Percentiles rank a stretch among this genome's conserved stretches.
These are phyloP conservation scores for Coniochaeta prunicola DNA, from an alignment of 2,329 filamentous ascomycete genomes.

Conservation along the genomic window DNA sequence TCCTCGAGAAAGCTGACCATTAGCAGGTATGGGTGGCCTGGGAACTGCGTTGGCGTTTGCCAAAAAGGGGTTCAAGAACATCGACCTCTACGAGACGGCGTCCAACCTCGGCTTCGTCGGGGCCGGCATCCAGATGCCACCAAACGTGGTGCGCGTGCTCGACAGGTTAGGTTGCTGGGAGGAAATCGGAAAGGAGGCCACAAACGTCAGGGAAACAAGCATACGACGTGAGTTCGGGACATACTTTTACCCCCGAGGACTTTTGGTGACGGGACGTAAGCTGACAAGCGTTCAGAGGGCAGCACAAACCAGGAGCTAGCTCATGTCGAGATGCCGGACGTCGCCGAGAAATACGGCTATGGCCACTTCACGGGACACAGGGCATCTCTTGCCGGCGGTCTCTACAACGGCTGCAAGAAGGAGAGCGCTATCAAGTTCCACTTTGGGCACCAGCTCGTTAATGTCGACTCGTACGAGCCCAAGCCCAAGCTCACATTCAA, in stretches of 20 bases:
- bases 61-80: conserved; percentile 66
- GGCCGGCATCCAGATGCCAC: conserved; percentile 77
- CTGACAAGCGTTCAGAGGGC: conserved; percentile 41
- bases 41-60: conserved; percentile 65
- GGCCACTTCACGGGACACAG: conserved; percentile 78
- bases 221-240: conserved; percentile 49
- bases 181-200: conserved; percentile 62
- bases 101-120: conserved; percentile 73
- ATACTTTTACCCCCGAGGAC: background rate
- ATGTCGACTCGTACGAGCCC: conserved; percentile 52
- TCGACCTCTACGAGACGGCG: conserved; percentile 68
- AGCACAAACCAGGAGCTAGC: conserved; percentile 61
- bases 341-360: conserved; percentile 62
- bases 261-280: background rate
- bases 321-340: conserved; percentile 62
- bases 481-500: conserved; percentile 52
- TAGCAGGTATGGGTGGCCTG: conserved; percentile 69
- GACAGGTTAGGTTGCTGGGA: conserved; percentile 67
- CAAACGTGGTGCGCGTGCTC: conserved; percentile 73
- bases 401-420: conserved; percentile 64
- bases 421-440: conserved; percentile 59
- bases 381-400: conserved; percentile 58
- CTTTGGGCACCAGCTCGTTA: conserved; percentile 50
- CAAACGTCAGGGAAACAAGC: conserved; percentile 62
- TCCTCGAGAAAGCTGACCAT: background rate